Conservation (phyloP, 257 asterid species). For the Salvia hispanica region DNA sequence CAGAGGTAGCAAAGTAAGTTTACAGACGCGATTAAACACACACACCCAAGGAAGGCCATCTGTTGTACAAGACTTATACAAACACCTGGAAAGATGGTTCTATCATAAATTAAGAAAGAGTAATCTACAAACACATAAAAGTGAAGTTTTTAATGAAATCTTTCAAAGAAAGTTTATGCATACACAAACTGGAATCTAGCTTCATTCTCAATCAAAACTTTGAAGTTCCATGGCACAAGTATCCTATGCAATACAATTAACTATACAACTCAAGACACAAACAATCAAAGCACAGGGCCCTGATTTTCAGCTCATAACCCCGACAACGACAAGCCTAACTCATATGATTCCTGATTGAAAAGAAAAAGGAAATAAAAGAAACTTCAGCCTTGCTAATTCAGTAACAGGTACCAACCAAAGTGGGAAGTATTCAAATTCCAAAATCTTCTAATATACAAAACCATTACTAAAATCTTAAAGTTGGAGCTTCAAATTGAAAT, state of each 20-base stretch:
- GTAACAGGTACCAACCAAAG: slow-evolving; percentile 2
- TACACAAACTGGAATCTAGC: no score
- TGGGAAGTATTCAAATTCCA: neutral
- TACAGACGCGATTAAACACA: neutral
- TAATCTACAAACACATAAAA: neutral
- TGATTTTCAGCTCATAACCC: neutral
- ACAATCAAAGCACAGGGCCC: neutral
- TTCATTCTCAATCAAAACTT: no score
- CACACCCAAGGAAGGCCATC: neutral
- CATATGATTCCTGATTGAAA: neutral
- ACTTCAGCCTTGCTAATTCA: neutral
- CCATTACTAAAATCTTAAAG: neutral
- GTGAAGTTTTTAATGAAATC: neutral
- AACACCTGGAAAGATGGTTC: neutral
- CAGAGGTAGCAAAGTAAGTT: neutral
- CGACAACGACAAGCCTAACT: slow-evolving; percentile 1
- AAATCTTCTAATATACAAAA: neutral
- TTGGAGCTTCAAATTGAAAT: neutral
- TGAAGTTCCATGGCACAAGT: no score
- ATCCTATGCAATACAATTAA: no score
- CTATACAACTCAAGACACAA: neutral
- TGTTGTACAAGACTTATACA: slow-evolving; percentile 2
- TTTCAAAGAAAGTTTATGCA: neutral
- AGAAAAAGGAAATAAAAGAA: neutral
- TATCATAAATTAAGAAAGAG: neutral